A percentile compares a stretch with the other conserved stretches of the same genome.
Evolutionary conservation across 805 yeast species (phyloP).

Genomic region (Teunomyces aglyptinius): DNA sequence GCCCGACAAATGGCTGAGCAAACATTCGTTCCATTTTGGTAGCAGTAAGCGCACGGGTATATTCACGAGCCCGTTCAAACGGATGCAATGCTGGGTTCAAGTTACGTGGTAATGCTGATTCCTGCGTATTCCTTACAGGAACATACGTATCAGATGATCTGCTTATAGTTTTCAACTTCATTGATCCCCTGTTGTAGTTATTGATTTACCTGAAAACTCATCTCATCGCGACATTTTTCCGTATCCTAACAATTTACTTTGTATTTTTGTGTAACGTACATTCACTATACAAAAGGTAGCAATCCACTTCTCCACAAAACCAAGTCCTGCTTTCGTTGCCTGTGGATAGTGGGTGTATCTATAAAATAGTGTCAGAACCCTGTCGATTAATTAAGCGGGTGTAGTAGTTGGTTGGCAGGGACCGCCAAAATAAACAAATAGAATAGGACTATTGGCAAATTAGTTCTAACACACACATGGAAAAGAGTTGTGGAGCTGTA

Average conservation of each 20-base stretch:
- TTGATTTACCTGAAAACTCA: not conserved
- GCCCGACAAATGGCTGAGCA: conserved; percentile 96
- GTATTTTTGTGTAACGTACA: conserved; percentile 1
- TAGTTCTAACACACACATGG: not conserved
- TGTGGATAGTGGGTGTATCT: conserved; percentile 2
- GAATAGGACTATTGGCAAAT: not conserved
- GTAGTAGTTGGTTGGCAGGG: not conserved
- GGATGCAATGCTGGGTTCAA: conserved; percentile 94
- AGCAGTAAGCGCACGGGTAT: conserved; percentile 90
- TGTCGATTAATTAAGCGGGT: not conserved
- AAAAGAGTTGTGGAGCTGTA: not conserved
- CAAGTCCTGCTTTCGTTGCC: conserved; percentile 5
- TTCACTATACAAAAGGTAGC: conserved; percentile 3
- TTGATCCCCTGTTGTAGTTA: conserved; percentile 13
- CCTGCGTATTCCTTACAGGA: conserved; percentile 89
- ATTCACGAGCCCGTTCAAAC: conserved; percentile 94
- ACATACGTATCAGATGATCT: conserved; percentile 90
- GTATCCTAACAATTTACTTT: not conserved
- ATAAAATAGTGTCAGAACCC: not conserved
- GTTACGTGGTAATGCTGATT: conserved; percentile 82
- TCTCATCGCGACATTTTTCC: conserved; percentile 3
- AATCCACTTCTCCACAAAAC: conserved; percentile 1
- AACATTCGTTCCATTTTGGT: conserved; percentile 94
- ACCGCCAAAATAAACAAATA: not conserved
- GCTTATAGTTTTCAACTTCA: conserved; percentile 86